A percentile compares a stretch with the other conserved stretches of the same genome.
phyloP scores from a whole-genome alignment of 2,329 filamentous ascomycete species.

The Catunica adiposa region DNA sequence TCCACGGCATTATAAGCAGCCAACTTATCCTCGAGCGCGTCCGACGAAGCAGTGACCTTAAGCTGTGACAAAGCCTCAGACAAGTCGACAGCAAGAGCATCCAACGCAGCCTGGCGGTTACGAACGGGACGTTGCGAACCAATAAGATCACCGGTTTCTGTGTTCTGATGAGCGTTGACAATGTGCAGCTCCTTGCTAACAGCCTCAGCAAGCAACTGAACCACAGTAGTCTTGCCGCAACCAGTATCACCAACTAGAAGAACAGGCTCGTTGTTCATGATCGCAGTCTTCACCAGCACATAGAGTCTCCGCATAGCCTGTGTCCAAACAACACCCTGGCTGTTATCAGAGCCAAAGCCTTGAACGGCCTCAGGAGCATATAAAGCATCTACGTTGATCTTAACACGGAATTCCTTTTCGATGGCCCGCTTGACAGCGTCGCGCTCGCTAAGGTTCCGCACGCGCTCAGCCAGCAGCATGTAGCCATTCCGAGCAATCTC shows the following conservation, averaged over 20 bases:
- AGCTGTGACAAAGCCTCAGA: slow-evolving; percentile 28
- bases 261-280: slow-evolving; percentile 84
- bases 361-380: slow-evolving; percentile 41
- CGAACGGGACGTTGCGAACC: slow-evolving; percentile 84
- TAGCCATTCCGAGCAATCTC: slow-evolving; percentile 85
- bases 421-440: slow-evolving; percentile 72
- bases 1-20: slow-evolving; percentile 31
- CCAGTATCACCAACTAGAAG: slow-evolving; percentile 92
- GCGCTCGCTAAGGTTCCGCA: slow-evolving; percentile 79
- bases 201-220: slow-evolving; percentile 76
- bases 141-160: slow-evolving; percentile 92
- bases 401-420: slow-evolving; percentile 77
- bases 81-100: slow-evolving; percentile 48
- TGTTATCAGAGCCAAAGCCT: slow-evolving; percentile 29
- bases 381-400: slow-evolving; percentile 54
- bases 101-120: slow-evolving; percentile 60
- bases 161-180: slow-evolving; percentile 95
- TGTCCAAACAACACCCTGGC: slow-evolving; percentile 75
- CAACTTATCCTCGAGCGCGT: slow-evolving; percentile 15
- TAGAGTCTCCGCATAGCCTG: slow-evolving; percentile 84
- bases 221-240: slow-evolving; percentile 94
- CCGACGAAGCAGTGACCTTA: background rate
- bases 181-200: slow-evolving; percentile 62
- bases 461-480: slow-evolving; percentile 88
- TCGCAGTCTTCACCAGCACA: slow-evolving; percentile 69